phyloP scores from a whole-genome alignment of 768 basidiomycete genomes.

The Guyanaporus albipodus region DNA sequence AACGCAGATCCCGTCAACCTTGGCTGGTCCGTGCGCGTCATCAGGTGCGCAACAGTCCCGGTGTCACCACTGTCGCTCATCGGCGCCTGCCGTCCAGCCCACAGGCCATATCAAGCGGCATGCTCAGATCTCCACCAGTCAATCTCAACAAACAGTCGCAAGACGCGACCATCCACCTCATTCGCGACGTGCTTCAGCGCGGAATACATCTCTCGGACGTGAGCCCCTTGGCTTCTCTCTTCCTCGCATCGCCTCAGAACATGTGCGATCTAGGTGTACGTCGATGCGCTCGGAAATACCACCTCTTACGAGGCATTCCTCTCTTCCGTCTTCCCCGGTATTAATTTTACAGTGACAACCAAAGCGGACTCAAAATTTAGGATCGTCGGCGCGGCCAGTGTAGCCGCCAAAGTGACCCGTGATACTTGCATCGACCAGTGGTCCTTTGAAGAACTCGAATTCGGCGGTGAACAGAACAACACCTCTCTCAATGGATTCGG shows the following conservation, averaged over 20 bases:
- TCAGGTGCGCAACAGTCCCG: slow-evolving; percentile 42
- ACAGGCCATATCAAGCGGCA: slow-evolving; percentile 85
- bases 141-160: slow-evolving; percentile 89
- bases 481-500: slow-evolving; percentile 27
- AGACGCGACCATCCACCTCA: slow-evolving; percentile 86
- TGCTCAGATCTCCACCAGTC: slow-evolving; percentile 77
- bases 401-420: slow-evolving; percentile 96
- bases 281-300: slow-evolving; percentile 91
- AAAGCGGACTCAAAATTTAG: slow-evolving; percentile 97
- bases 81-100: slow-evolving; percentile 56
- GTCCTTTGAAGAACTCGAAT: slow-evolving; percentile 69
- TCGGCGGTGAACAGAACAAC: slow-evolving; percentile 8
- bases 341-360: slow-evolving; percentile 81
- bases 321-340: slow-evolving; percentile 73
- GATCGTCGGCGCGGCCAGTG: slow-evolving; percentile 94
- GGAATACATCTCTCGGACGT: slow-evolving; percentile 82
- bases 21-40: slow-evolving; percentile 79
- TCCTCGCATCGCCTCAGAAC: not conserved
- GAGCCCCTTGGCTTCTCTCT: slow-evolving; percentile 8
- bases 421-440: slow-evolving; percentile 88
- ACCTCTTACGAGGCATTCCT: slow-evolving; percentile 83
- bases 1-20: slow-evolving; percentile 67
- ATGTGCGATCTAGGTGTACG: slow-evolving; percentile 62
- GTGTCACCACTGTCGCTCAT: slow-evolving; percentile 1
- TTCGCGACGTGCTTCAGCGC: slow-evolving; percentile 75